phyloP scores from a whole-genome alignment of 2,329 filamentous ascomycete genomes.

The Epichloe festucae region DNA sequence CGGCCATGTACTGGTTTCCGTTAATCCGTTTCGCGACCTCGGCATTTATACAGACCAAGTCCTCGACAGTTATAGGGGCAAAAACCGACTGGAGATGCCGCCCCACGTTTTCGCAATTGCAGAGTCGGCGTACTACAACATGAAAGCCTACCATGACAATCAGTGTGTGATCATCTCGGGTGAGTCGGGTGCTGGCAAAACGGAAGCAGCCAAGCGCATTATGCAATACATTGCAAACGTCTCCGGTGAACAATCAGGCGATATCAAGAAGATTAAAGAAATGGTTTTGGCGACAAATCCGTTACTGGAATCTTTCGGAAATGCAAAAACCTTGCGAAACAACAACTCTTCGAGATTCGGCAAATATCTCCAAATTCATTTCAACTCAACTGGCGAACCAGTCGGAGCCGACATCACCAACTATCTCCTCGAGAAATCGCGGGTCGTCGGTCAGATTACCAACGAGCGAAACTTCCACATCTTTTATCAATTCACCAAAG shows the following conservation, averaged over 20 bases:
- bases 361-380: conserved; percentile 95
- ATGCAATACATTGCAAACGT: conserved; percentile 99
- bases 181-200: conserved; percentile 96
- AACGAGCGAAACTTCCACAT: conserved; percentile 99
- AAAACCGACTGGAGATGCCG: conserved; percentile 89
- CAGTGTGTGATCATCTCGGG: conserved; percentile 99
- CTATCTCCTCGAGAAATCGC: conserved; percentile 87
- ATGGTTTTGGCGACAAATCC: conserved; percentile 99
- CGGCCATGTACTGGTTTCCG: conserved; percentile 96
- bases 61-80: conserved; percentile 85
- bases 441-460: conserved; percentile 86
- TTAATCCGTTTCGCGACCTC: conserved; percentile 94
- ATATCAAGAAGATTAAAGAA: conserved; percentile 95
- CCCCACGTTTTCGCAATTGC: conserved; percentile 97
- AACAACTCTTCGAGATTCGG: conserved; percentile 98
- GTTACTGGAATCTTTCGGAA: conserved; percentile 91
- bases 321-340: conserved; percentile 93
- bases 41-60: conserved; percentile 96
- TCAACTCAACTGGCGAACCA: conserved; percentile 82
- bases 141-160: conserved; percentile 98
- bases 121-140: conserved; percentile 95
- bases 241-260: conserved; percentile 70
- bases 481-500: conserved; percentile 98
- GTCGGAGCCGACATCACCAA: conserved; percentile 97
- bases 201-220: conserved; percentile 92